Conservation (phyloP, 2,329 filamentous ascomycete species). For the Talaromyces pinophilus region DNA sequence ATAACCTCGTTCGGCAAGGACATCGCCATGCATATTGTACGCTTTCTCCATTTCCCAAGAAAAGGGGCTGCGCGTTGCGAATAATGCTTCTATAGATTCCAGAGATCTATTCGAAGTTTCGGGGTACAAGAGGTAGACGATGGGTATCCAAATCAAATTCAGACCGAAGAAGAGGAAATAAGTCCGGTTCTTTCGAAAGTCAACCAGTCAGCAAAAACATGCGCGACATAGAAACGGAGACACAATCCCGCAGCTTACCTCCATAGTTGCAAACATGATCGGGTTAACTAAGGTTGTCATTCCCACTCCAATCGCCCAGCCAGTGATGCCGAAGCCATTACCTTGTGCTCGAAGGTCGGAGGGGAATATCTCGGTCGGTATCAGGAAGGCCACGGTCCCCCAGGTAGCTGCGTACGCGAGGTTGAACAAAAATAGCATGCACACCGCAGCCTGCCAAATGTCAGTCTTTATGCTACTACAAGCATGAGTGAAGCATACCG, state of each 20-base stretch:
- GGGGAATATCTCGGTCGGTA: conserved; percentile 60
- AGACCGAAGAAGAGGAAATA: conserved; percentile 57
- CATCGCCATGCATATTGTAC: conserved; percentile 39
- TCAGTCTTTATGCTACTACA: neutral
- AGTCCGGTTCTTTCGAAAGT: conserved; percentile 41
- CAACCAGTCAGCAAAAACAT: neutral
- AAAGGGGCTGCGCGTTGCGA: conserved; percentile 51
- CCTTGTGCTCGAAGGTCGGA: conserved; percentile 60
- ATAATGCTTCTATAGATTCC: conserved; percentile 55
- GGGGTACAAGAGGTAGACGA: conserved; percentile 56
- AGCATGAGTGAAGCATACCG: neutral
- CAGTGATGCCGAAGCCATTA: conserved; percentile 60
- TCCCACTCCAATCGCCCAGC: conserved; percentile 61
- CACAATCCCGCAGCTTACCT: conserved; percentile 24
- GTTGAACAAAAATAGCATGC: conserved; percentile 53
- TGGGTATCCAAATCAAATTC: conserved; percentile 54
- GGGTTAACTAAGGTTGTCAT: conserved; percentile 55
- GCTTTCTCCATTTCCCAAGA: conserved; percentile 49
- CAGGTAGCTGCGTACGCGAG: conserved; percentile 52
- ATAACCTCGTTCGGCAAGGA: conserved; percentile 27
- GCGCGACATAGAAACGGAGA: neutral
- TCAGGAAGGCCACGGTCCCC: conserved; percentile 54
- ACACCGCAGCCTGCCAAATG: conserved; percentile 28
- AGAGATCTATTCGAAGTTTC: conserved; percentile 56
- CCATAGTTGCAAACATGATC: conserved; percentile 54